These are phyloP conservation scores for Rutstroemia sydowiana DNA, from an alignment of 2,329 filamentous ascomycete genomes.

Conservation along the genomic window DNA sequence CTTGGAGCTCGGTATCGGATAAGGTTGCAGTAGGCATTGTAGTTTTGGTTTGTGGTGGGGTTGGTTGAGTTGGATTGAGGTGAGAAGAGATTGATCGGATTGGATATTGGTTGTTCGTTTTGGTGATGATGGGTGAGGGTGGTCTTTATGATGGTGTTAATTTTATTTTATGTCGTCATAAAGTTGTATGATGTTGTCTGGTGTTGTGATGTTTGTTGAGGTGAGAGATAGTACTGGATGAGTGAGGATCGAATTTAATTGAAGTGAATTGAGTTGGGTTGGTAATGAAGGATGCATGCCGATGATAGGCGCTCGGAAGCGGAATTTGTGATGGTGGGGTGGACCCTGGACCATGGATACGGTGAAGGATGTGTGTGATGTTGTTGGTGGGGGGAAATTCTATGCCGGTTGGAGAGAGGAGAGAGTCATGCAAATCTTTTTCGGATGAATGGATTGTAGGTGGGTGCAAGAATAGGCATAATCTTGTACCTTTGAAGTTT, in stretches of 20 bases:
- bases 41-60: background rate
- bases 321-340: background rate
- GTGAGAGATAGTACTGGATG: background rate
- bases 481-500: too few species aligned
- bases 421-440: too few species aligned
- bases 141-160: too few species aligned
- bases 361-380: background rate
- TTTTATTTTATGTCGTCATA: too few species aligned
- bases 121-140: background rate
- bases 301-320: background rate
- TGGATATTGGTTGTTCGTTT: background rate
- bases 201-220: background rate
- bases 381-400: background rate
- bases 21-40: background rate
- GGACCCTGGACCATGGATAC: background rate
- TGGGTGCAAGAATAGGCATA: too few species aligned
- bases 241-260: too few species aligned
- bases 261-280: background rate
- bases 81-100: background rate
- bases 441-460: too few species aligned
- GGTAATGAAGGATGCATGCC: background rate
- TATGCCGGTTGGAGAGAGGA: background rate
- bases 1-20: slow-evolving; percentile 44
- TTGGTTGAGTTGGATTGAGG: background rate
- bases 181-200: too few species aligned